A percentile compares a stretch with the other conserved stretches of the same genome.
These are phyloP conservation scores for Mychonastes homosphaera DNA, from an alignment of 139 green algal species.

Conservation along the genomic window DNA sequence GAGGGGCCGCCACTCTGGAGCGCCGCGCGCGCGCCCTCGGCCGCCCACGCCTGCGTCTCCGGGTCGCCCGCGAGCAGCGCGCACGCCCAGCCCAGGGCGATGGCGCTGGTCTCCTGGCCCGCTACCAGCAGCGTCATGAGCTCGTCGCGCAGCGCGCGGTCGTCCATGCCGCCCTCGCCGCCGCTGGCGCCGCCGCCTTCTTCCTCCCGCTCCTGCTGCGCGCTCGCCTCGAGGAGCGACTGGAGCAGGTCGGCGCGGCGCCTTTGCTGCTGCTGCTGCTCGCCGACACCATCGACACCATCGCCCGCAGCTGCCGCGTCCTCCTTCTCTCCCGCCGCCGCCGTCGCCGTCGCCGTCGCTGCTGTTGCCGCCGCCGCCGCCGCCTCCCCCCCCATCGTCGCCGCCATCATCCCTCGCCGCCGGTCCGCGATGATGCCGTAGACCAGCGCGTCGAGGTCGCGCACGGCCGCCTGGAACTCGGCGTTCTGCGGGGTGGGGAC, in stretches of 20 bases:
- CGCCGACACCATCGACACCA: too few relatives aligned
- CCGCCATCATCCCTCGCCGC: slow-evolving; percentile 8
- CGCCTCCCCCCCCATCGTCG: not conserved
- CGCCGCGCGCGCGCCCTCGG: slow-evolving; percentile 29
- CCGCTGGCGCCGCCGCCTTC: too few relatives aligned
- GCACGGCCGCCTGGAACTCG: slow-evolving; percentile 59
- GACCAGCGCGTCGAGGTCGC: slow-evolving; percentile 58
- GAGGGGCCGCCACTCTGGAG: too few relatives aligned
- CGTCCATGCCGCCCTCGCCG: slow-evolving; percentile 40
- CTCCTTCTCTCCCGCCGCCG: not conserved
- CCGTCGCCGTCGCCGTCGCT: not conserved
- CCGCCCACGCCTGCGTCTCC: slow-evolving; percentile 29
- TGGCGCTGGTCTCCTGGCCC: slow-evolving; percentile 80
- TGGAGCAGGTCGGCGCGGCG: slow-evolving; percentile 45
- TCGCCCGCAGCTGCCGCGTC: too few relatives aligned
- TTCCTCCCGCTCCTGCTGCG: too few relatives aligned
- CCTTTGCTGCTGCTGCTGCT: too few relatives aligned
- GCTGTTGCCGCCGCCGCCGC: not conserved
- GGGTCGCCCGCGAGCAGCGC: slow-evolving; percentile 62
- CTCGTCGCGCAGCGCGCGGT: slow-evolving; percentile 65
- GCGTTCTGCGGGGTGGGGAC: slow-evolving; percentile 72
- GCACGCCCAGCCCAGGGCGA: slow-evolving; percentile 66
- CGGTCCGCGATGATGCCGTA: slow-evolving; percentile 60
- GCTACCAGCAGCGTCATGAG: slow-evolving; percentile 76
- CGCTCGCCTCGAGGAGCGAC: slow-evolving; percentile 43